Conservation (phyloP, 2,329 filamentous ascomycete genomes). For the Zymoseptoria passerinii region DNA sequence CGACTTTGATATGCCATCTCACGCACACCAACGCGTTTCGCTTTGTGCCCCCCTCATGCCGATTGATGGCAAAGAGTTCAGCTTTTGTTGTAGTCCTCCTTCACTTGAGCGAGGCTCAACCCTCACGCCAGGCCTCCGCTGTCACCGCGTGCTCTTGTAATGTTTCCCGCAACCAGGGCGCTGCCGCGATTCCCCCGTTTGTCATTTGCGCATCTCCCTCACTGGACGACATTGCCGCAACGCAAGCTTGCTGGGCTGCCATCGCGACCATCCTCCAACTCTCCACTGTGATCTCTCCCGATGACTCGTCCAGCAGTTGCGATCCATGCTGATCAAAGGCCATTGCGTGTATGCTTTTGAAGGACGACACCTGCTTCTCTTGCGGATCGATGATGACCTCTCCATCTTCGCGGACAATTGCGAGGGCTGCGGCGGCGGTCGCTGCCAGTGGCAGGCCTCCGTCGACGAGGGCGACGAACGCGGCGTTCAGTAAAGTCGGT, state of each 20-base stretch:
- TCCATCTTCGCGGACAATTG: slow-evolving; percentile 45
- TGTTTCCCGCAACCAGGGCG: slow-evolving; percentile 34
- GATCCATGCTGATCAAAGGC: slow-evolving; percentile 68
- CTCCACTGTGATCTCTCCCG: slow-evolving; percentile 65
- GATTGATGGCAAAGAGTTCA: background rate
- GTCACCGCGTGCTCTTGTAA: slow-evolving; percentile 33
- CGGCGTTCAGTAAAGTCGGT: slow-evolving; percentile 72
- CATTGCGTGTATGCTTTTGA: slow-evolving; percentile 71
- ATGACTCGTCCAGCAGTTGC: slow-evolving; percentile 70
- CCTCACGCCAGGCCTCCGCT: slow-evolving; percentile 36
- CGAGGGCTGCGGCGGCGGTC: slow-evolving; percentile 57
- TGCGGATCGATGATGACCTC: slow-evolving; percentile 49
- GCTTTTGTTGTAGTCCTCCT: background rate
- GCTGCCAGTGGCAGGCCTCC: slow-evolving; percentile 72
- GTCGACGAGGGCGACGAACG: slow-evolving; percentile 69
- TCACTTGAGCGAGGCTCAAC: background rate
- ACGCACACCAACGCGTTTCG: background rate
- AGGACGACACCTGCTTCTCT: slow-evolving; percentile 51
- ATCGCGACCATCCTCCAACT: slow-evolving; percentile 67
- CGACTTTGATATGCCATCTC: background rate
- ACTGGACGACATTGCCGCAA: slow-evolving; percentile 31
- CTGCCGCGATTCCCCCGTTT: slow-evolving; percentile 27
- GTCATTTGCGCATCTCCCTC: slow-evolving; percentile 34
- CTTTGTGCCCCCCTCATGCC: background rate
- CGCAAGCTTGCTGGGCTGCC: slow-evolving; percentile 59